Percentiles rank a stretch among this genome's conserved stretches.
Evolutionary conservation across 768 basidiomycete species (phyloP).

Genomic region (Boletus huronensis): DNA sequence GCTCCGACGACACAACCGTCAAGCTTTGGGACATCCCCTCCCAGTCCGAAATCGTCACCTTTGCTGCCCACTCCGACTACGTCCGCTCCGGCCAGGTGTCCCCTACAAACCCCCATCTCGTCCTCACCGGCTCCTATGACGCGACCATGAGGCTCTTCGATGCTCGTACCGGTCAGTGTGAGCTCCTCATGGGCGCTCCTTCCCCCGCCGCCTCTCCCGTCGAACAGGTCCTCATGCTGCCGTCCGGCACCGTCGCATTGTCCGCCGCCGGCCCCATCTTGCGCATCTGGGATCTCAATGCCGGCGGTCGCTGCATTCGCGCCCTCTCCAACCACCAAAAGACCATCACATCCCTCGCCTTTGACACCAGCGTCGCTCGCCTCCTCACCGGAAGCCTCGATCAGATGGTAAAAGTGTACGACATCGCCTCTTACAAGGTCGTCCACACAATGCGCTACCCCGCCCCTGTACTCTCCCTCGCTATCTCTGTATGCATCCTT

Average conservation of each 20-base stretch:
- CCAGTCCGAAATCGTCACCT: slow-evolving; percentile 72
- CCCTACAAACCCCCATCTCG: slow-evolving; percentile 72
- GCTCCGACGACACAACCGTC: slow-evolving; percentile 94
- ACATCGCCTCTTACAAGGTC: slow-evolving; percentile 89
- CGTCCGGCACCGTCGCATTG: slow-evolving; percentile 80
- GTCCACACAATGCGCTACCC: slow-evolving; percentile 99
- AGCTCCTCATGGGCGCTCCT: slow-evolving; percentile 69
- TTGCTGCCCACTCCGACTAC: slow-evolving; percentile 89
- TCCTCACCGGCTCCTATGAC: slow-evolving; percentile 95
- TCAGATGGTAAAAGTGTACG: slow-evolving; percentile 99
- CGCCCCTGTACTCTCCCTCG: slow-evolving; percentile 84
- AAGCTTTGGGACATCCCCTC: slow-evolving; percentile 95
- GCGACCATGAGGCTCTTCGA: slow-evolving; percentile 88
- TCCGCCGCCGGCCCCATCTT: slow-evolving; percentile 91
- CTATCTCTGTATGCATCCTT: slow-evolving; percentile 67
- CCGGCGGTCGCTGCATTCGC: slow-evolving; percentile 82
- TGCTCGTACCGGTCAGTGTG: slow-evolving; percentile 74
- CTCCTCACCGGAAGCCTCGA: slow-evolving; percentile 90
- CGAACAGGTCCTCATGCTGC: slow-evolving; percentile 91
- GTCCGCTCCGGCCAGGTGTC: slow-evolving; percentile 91
- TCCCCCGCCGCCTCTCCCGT: slow-evolving; percentile 52
- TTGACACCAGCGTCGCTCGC: slow-evolving; percentile 71
- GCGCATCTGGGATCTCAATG: slow-evolving; percentile 92
- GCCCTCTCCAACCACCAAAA: slow-evolving; percentile 98
- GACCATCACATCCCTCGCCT: slow-evolving; percentile 86